Evolutionary conservation across 208 protist species (phyloP).

Genomic region (Herpetomonas tarakana): DNA sequence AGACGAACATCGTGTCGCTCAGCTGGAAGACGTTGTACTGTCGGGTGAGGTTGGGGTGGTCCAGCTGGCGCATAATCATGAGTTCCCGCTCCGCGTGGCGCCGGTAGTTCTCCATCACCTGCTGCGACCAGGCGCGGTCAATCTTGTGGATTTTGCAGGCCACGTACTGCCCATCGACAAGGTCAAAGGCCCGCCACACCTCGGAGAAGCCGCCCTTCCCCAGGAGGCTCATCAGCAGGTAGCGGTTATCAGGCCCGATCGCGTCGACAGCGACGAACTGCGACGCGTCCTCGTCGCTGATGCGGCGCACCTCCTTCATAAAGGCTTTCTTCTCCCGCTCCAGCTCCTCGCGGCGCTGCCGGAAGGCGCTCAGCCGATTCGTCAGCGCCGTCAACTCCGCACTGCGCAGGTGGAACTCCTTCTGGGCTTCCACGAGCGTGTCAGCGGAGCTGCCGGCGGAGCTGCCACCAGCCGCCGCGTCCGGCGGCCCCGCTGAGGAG

Average conservation of each 20-base stretch:
- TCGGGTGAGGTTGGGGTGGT: slow-evolving; percentile 82
- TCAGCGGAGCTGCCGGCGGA: slow-evolving; percentile 12
- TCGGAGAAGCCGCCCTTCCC: slow-evolving; percentile 96
- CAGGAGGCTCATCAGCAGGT: slow-evolving; percentile 89
- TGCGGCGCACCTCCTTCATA: slow-evolving; percentile 74
- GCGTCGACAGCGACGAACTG: slow-evolving; percentile 42
- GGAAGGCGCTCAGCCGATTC: slow-evolving; percentile 27
- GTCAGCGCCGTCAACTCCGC: slow-evolving; percentile 51
- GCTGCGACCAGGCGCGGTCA: slow-evolving; percentile 76
- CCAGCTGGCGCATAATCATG: slow-evolving; percentile 87
- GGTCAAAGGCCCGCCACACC: slow-evolving; percentile 94
- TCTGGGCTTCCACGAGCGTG: slow-evolving; percentile 48
- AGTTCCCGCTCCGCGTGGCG: slow-evolving; percentile 92
- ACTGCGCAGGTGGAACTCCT: slow-evolving; percentile 44
- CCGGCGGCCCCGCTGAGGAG: slow-evolving; percentile 18
- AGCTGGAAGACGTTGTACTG: slow-evolving; percentile 89
- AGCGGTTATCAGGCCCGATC: slow-evolving; percentile 62
- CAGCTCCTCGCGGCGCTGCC: slow-evolving; percentile 40
- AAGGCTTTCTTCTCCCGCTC: slow-evolving; percentile 76
- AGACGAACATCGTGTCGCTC: slow-evolving; percentile 80
- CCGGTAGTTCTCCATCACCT: slow-evolving; percentile 89
- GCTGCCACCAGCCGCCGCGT: too few species aligned
- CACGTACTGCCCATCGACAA: slow-evolving; percentile 79
- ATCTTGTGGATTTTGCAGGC: slow-evolving; percentile 97
- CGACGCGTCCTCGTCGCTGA: slow-evolving; percentile 77